Percentiles rank a stretch among this genome's conserved stretches.
These are phyloP conservation scores for Dioscorea dumetorum DNA, from an alignment of 106 monocot species.

Conservation along the genomic window DNA sequence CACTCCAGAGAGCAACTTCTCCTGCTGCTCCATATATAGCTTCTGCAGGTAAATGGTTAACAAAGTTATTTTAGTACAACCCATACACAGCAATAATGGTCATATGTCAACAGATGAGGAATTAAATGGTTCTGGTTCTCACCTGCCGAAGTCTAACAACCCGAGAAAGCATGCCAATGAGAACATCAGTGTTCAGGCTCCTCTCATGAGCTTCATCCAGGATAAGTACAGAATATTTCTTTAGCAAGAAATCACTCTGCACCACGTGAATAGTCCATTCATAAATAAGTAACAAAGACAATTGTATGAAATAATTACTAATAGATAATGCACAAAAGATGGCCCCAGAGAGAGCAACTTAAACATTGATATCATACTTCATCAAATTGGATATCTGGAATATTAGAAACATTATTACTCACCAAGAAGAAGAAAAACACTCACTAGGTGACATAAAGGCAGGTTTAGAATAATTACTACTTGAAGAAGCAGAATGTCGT, in stretches of 20 bases:
- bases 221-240: slow-evolving; percentile 76
- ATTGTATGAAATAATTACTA: no score
- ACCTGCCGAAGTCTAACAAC: slow-evolving; percentile 77
- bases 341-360: no score
- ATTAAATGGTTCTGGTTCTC: neutral
- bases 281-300: neutral
- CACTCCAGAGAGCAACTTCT: slow-evolving; percentile 40
- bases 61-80: no score
- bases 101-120: neutral
- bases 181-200: slow-evolving; percentile 96
- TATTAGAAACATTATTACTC: no score
- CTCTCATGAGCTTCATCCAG: slow-evolving; percentile 99
- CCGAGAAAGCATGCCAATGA: slow-evolving; percentile 93
- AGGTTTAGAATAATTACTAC: no score
- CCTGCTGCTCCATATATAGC: slow-evolving; percentile 65
- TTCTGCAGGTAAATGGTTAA: slow-evolving; percentile 27
- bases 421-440: no score
- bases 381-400: no score
- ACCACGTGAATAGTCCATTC: neutral
- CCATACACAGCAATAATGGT: no score
- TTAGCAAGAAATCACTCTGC: slow-evolving; percentile 90
- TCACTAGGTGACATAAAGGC: no score
- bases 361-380: no score
- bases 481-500: no score
- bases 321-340: no score